Evolutionary conservation across 2,329 filamentous ascomycete genomes (phyloP), one percentile per base, ranked within the genome.

Genomic region (Paraphaeosphaeria minitans): DNA sequence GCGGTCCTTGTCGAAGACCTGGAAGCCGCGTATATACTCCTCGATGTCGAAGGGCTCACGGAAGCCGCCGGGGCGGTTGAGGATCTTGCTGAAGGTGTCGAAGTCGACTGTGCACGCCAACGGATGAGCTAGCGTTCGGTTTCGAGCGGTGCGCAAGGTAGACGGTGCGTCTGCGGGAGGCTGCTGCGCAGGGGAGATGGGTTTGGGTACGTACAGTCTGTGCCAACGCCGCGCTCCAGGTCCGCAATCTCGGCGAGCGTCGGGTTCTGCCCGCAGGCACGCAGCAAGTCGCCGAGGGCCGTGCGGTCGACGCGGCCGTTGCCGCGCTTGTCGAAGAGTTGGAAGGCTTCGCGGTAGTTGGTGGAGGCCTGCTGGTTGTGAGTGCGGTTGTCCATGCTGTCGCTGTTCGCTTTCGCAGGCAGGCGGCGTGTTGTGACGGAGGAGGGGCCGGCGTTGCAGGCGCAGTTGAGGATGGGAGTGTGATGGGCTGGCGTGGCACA

Each of bases 331-430:
- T 99, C 95, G 85, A 98, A 99, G 78, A 99, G 91, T 73, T 93
- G 93, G 82, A 99, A 99, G 70, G 95, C 95, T 89, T 99, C 95
- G 85, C 98, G 98, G 92, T 98, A 99, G 89, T 99, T 98, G 83
- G 94, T 98, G 62, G 87, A 87, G 77, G 86, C 85, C 86, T 89
- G 85, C 24, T 62, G 62, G 53, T 55, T 62, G 56, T 58, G 65
- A 53, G 51, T 13, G 14, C 35, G 50, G 70, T 75, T 75, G 74
- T 74, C 66, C 72, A 75, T 75, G 10, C 10, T 58, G 64, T 62
- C 69, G 64, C 54, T 63, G 65, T 63, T 56, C 52, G 19, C 37
- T 33, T 57, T 51, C 43, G 24, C 24, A 27, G 24, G n/a, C 29
- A 2, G 31, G 8, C 46, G 35, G 27, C 51, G 49, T 49, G 43